Evolutionary conservation across 176 grass and related monocot genomes (phyloP), one percentile per base, ranked within the genome.

Genomic region (Oryza rufipogon): DNA sequence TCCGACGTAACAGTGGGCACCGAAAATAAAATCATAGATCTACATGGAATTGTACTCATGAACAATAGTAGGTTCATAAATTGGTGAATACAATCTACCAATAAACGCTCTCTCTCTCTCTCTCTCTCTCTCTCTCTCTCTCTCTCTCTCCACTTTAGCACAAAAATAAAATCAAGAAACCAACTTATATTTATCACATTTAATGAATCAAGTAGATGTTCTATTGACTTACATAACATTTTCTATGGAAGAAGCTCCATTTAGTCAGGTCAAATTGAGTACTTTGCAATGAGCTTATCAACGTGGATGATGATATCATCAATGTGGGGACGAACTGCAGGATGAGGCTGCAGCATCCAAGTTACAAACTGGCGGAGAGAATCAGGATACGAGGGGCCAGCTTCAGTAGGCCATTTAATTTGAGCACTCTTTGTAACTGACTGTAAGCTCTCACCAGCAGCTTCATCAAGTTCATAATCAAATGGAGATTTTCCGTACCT

Each of bases 261-360:
- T 48, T 73, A 52, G 16, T 56, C 80, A 44, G 22, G 25, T 97
- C 77, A 97, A 84, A 78, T 78, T 3, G 92, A 93, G 87, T 90
- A 82, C 52, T 97, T 97, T 1, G 85, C 75, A 60, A 93, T 82
- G 82, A 97, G 92, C 87, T 97, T 97, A 80, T 97, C 95, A 54
- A 94, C 95, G 12, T 97, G 95, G 52, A 97, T 86, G 89, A 97
- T 90, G 80, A 97, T 90, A 80, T 94, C 95, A 28, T 94, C 88
- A 13, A 97, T 93, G 44, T 86, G 78, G 36, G 95, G 95, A 41
- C 95, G 88, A 68, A 97, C 80, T 28, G 95, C 84, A 30, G 90
- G 90, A 22, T 97, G 79, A 75, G 95, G 95, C 81, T 97, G 95
- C 76, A 97, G 87, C 92, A 97, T 97, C 95, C 95, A 97, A 70